Conservation (phyloP, 1,139 yeast genomes). For the Nakaseomyces kungkrabaensis region DNA sequence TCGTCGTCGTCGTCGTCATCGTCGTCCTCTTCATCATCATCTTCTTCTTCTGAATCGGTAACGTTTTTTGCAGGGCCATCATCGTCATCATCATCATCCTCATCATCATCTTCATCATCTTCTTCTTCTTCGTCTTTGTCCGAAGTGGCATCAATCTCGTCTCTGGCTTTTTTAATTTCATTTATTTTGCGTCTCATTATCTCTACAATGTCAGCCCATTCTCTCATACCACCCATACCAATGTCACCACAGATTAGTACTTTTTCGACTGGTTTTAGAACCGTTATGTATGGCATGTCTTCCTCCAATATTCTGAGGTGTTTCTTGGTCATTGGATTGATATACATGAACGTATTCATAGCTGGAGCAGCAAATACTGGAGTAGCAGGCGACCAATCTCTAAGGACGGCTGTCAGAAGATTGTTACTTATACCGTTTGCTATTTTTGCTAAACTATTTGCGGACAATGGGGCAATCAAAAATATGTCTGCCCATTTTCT, state of each 20-base stretch:
- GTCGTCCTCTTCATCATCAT: slow-evolving; percentile 5
- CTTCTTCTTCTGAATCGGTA: slow-evolving; percentile 5
- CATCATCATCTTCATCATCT: slow-evolving; percentile 4
- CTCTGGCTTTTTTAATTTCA: slow-evolving; percentile 21
- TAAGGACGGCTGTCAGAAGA: slow-evolving; percentile 70
- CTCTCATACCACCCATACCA: slow-evolving; percentile 94
- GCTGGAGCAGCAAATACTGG: slow-evolving; percentile 89
- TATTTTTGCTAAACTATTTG: slow-evolving; percentile 83
- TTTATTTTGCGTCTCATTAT: slow-evolving; percentile 45
- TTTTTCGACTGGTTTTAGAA: slow-evolving; percentile 83
- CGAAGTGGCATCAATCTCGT: slow-evolving; percentile 20
- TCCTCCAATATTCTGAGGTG: slow-evolving; percentile 67
- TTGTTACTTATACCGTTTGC: slow-evolving; percentile 87
- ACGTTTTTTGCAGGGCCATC: slow-evolving; percentile 3
- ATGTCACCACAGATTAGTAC: slow-evolving; percentile 77
- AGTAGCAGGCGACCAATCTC: slow-evolving; percentile 88
- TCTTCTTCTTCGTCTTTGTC: slow-evolving; percentile 14
- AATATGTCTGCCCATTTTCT: slow-evolving; percentile 93
- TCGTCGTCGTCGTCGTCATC: slow-evolving; percentile 4
- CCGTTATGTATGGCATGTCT: slow-evolving; percentile 87
- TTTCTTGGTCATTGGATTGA: slow-evolving; percentile 75
- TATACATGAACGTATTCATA: slow-evolving; percentile 86
- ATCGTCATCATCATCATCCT: slow-evolving; percentile 19
- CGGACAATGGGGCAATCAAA: slow-evolving; percentile 80
- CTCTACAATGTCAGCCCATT: slow-evolving; percentile 89